A percentile compares a stretch with the other conserved stretches of the same genome.
Conservation (phyloP, 495 filamentous ascomycete genomes). For the Penicilliopsis zonata region DNA sequence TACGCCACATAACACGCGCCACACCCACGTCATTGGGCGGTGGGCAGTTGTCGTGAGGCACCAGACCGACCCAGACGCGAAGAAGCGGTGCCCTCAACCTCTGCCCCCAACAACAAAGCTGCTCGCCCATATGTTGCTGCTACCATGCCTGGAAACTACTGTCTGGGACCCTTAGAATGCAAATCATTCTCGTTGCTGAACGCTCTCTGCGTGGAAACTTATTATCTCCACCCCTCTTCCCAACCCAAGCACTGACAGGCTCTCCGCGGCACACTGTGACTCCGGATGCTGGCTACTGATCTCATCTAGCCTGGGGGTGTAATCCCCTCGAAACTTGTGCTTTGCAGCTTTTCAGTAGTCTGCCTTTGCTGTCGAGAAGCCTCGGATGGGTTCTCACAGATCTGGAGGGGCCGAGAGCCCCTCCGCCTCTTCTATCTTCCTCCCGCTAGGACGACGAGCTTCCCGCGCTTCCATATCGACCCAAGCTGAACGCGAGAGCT, state of each 20-base stretch:
- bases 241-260: conserved; percentile 4
- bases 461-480: conserved; percentile 55
- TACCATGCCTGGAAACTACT: not conserved
- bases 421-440: conserved; percentile 29
- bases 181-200: not conserved
- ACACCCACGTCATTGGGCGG: conserved; percentile 27
- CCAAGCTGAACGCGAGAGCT: conserved; percentile 54
- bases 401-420: conserved; percentile 27
- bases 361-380: conserved; percentile 1
- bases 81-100: not conserved
- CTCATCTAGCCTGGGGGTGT: conserved; percentile 5
- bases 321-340: conserved; percentile 5
- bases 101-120: not conserved
- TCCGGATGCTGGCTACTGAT: conserved; percentile 7
- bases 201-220: not conserved
- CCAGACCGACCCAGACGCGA: not conserved
- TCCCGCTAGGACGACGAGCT: conserved; percentile 35
- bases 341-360: not conserved
- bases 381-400: conserved; percentile 28
- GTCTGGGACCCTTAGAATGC: not conserved
- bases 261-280: conserved; percentile 5
- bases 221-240: not conserved
- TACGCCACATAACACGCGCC: conserved; percentile 10
- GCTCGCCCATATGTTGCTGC: too few species aligned
- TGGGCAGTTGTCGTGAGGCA: conserved; percentile 1